Base-by-base conservation (phyloP, 768 basidiomycete genomes). In the Boletus insuetus region DNA sequence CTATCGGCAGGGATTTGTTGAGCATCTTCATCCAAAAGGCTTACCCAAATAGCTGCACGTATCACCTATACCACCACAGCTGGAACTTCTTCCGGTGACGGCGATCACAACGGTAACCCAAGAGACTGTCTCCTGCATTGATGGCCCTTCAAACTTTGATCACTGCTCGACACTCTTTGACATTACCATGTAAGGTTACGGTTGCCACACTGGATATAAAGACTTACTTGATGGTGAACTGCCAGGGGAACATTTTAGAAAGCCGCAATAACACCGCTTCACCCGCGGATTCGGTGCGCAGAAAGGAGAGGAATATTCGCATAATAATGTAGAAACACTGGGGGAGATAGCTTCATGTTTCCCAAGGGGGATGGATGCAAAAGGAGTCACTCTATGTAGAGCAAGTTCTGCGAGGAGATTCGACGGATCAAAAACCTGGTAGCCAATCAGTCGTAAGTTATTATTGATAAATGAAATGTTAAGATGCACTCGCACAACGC, bases 241-340 rank as follows among this genome's bases (percentile, higher is more conserved):
- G 45, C 20, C 24, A 26, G 54, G 42, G 40, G 16, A 4, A 29
- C 43, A n/a, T n/a, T n/a, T n/a, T 29, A 35, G 16, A 39, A 38
- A 22, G 44, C 45, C 58, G 54, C 54, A 39, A 40, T 46, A 49
- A 53, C 44, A 41, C 58, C 59, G n/a, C 41, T 20, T 43, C 39
- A 26, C 47, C 65, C 53, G 55, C 51, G 38, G 52, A 34, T 55
- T 51, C 39, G 31, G 24, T 44, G 9, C 24, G 20, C 10, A 51
- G 42, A 24, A 34, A 49, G 38, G 16, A 31, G 39, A 41, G 24
- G 29, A 24, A 51, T 19, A 29, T 4, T 41, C 11, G 17, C 44
- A 45, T 50, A 19, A 46, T 24, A 24, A 24, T 24, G 35, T 24
- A 37, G 47, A 17, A 45, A 39, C 44, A 44, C 24, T 4, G 0